phyloP scores from a whole-genome alignment of 306 rosid species.

The Ochetophila trinervis region DNA sequence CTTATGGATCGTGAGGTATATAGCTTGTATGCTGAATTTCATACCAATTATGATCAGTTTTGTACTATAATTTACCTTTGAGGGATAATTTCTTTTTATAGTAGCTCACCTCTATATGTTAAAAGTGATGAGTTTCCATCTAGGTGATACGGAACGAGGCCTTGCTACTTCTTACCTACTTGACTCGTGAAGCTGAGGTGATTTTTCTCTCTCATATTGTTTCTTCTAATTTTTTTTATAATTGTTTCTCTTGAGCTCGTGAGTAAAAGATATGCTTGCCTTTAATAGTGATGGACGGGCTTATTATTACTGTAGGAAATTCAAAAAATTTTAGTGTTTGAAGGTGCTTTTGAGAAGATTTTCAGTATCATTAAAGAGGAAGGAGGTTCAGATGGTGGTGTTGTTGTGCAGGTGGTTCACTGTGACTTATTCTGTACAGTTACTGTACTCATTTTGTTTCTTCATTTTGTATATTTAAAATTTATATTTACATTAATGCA shows the following conservation, averaged over 20 bases:
- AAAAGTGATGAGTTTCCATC: conserved; percentile 10
- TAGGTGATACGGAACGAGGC: conserved; percentile 98
- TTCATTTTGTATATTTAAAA: background rate
- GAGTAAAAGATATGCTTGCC: conserved; percentile 1
- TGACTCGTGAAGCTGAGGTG: conserved; percentile 97
- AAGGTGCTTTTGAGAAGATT: conserved; percentile 94
- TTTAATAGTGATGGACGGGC: conserved; percentile 15
- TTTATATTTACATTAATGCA: background rate
- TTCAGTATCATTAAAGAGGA: conserved; percentile 90
- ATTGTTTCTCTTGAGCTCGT: background rate
- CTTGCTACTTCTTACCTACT: conserved; percentile 75
- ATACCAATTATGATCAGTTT: conserved; percentile 13
- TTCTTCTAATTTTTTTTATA: conserved; percentile 3
- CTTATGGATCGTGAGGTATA: conserved; percentile 97
- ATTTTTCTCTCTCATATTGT: conserved; percentile 19
- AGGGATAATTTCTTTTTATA: background rate
- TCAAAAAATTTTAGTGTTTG: conserved; percentile 94
- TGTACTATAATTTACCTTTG: background rate
- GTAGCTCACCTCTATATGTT: background rate
- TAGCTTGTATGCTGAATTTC: conserved; percentile 14
- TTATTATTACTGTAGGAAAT: conserved; percentile 69
- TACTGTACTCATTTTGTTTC: conserved; percentile 21
- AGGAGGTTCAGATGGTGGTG: conserved; percentile 97
- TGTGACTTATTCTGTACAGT: conserved; percentile 6
- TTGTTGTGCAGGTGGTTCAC: conserved; percentile 84